Conservation (phyloP, 306 rosid species). For the Carpinus fangiana region DNA sequence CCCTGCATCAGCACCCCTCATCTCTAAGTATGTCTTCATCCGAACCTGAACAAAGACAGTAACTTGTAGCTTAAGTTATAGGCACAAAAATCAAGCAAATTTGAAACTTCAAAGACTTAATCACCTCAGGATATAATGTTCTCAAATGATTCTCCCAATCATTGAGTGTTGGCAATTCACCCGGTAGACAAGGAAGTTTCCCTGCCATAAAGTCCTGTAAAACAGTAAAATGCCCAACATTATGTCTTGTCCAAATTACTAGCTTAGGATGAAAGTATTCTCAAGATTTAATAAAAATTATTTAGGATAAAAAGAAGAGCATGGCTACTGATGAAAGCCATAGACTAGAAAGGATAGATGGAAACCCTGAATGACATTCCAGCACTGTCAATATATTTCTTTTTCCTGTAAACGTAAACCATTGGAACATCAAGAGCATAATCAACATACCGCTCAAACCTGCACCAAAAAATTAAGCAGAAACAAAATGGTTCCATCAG, state of each 20-base stretch:
- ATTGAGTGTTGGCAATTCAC: conserved; percentile 85
- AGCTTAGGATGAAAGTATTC: not conserved
- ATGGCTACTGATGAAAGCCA: conserved; percentile 1
- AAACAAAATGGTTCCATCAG: no score
- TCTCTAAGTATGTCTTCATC: conserved; percentile 94
- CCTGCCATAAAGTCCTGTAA: conserved; percentile 92
- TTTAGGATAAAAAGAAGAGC: conserved; percentile 6
- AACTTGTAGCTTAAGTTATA: conserved; percentile 12
- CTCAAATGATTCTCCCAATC: conserved; percentile 99
- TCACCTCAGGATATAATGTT: conserved; percentile 90
- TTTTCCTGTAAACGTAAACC: conserved; percentile 84
- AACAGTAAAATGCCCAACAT: not conserved
- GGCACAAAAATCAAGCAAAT: conserved; percentile 24
- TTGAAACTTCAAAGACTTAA: conserved; percentile 10
- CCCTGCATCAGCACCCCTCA: conserved; percentile 99
- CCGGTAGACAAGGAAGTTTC: conserved; percentile 77
- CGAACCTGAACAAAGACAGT: conserved; percentile 66
- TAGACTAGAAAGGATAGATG: conserved; percentile 34
- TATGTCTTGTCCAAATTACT: not conserved
- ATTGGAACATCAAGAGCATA: conserved; percentile 98
- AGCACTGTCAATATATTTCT: conserved; percentile 75
- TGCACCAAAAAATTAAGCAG: conserved; percentile 33
- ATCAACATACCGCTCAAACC: conserved; percentile 93
- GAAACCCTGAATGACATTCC: conserved; percentile 94
- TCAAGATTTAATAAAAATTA: not conserved